Conservation (phyloP, 2,329 filamentous ascomycete species). For the Phyllosticta citribraziliensis region DNA sequence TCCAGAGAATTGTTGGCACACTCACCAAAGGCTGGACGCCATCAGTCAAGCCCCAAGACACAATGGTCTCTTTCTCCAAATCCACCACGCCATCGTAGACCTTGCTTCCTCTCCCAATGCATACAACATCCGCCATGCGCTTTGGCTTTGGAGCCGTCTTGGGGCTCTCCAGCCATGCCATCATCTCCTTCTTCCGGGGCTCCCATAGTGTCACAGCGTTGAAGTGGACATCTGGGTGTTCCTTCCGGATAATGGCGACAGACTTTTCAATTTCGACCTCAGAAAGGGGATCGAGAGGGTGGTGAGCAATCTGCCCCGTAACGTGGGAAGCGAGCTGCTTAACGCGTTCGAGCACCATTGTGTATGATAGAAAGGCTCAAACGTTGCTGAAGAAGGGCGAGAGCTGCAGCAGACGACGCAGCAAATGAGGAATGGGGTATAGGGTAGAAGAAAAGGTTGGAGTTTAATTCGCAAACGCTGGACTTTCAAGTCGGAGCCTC, state of each 20-base stretch:
- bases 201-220: conserved; percentile 80
- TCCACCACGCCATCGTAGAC: conserved; percentile 78
- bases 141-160: conserved; percentile 51
- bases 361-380: conserved; percentile 9
- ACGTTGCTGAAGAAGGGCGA: neutral
- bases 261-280: conserved; percentile 62
- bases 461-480: neutral
- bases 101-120: conserved; percentile 66
- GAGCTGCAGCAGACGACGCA: neutral
- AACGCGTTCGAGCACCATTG: conserved; percentile 53
- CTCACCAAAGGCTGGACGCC: conserved; percentile 71
- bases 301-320: conserved; percentile 44
- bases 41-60: conserved; percentile 64
- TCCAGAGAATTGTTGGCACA: neutral
- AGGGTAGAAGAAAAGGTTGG: neutral
- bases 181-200: conserved; percentile 77
- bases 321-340: conserved; percentile 55
- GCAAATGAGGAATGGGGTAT: neutral
- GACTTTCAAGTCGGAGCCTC: neutral
- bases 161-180: conserved; percentile 63
- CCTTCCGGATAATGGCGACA: conserved; percentile 57
- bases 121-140: conserved; percentile 72
- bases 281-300: conserved; percentile 72
- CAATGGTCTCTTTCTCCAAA: conserved; percentile 54
- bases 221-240: conserved; percentile 65